Evolutionary conservation across 202 grass and related monocot species (phyloP), one percentile per base, ranked within the genome.

Genomic region (Setaria viridis): DNA sequence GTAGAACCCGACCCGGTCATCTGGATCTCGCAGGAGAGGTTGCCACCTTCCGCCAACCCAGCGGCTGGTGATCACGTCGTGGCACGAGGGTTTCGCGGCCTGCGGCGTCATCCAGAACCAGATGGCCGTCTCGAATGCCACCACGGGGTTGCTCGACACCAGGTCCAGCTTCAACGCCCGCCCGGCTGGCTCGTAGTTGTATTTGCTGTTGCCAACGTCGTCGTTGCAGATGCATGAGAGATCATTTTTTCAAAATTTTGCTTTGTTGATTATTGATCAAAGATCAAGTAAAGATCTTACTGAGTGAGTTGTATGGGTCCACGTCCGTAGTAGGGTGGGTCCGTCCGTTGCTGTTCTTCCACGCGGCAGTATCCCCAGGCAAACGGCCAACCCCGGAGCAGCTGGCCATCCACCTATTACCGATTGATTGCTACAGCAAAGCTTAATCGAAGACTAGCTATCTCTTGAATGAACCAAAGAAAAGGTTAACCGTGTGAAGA

Each of bases 51-150:
- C 25, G 25, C 25, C 25, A 25, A 25, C 25, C 25, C 82, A 84
- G 11, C 9, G 11, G 13, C 16, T 11, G 47, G 82, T 84, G 16
- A 84, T 67, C 56, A 84, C 82, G 82, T 9, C 70, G 71, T 84
- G 82, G 71, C 70, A 66, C 59, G 82, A 75, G 34, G 82, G 82
- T 71, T 84, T 84, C 0, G 58, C 2, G 7, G 8, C 6, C 71
- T 76, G 71, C 46, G 59, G 41, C 82, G 71, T 75, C 82, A 84
- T 84, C 72, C 82, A 76, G 48, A 84, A 76, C 82, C 82, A 85
- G 62, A 85, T 42, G 48, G 82, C 82, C 72, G 82, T 85, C 62
- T 75, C 43, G 72, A 76, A 84, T 7, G 82, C 47, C 46, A 84
- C 71, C 47, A 67, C 47, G 34, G 82, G 60, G 82, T 84, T 0